Conservation (phyloP, 169 alveolate genomes). For the Cryptosporidium sp. region DNA sequence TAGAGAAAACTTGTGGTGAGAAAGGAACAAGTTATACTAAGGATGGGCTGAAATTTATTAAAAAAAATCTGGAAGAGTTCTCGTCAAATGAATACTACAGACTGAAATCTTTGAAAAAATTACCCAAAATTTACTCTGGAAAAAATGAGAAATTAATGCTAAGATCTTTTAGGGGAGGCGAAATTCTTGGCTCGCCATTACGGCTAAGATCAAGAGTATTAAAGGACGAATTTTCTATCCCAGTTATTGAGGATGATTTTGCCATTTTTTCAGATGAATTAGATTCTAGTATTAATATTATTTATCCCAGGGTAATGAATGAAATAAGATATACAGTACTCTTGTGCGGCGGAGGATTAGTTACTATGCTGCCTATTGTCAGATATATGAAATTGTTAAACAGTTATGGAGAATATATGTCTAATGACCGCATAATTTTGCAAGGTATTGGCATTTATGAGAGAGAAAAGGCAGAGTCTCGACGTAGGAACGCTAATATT, state of each 20-base stretch:
- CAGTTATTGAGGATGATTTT: slow-evolving; percentile 62
- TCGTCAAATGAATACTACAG: slow-evolving; percentile 45
- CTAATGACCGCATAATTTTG: slow-evolving; percentile 40
- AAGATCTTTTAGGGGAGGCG: slow-evolving; percentile 38
- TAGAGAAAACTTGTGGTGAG: slow-evolving; percentile 41
- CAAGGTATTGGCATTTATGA: slow-evolving; percentile 39
- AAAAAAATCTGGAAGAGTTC: slow-evolving; percentile 8
- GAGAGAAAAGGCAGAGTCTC: slow-evolving; percentile 26
- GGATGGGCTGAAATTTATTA: slow-evolving; percentile 1
- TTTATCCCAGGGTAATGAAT: slow-evolving; percentile 37
- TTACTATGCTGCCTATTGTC: slow-evolving; percentile 31
- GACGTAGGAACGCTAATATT: slow-evolving; percentile 58
- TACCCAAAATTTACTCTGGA: slow-evolving; percentile 52
- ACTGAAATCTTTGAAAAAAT: slow-evolving; percentile 1
- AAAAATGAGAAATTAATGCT: slow-evolving; percentile 31
- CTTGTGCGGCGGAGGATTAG: slow-evolving; percentile 54
- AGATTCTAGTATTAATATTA: neutral
- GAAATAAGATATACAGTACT: slow-evolving; percentile 60
- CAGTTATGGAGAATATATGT: slow-evolving; percentile 11
- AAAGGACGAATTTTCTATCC: slow-evolving; percentile 9
- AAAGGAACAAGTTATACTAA: slow-evolving; percentile 34
- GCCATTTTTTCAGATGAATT: neutral
- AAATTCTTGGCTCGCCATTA: slow-evolving; percentile 51
- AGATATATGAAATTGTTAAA: slow-evolving; percentile 33
- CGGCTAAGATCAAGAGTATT: slow-evolving; percentile 50